These are phyloP conservation scores for Suhomyces xylopsoci DNA, from an alignment of 805 yeast species.

Conservation along the genomic window DNA sequence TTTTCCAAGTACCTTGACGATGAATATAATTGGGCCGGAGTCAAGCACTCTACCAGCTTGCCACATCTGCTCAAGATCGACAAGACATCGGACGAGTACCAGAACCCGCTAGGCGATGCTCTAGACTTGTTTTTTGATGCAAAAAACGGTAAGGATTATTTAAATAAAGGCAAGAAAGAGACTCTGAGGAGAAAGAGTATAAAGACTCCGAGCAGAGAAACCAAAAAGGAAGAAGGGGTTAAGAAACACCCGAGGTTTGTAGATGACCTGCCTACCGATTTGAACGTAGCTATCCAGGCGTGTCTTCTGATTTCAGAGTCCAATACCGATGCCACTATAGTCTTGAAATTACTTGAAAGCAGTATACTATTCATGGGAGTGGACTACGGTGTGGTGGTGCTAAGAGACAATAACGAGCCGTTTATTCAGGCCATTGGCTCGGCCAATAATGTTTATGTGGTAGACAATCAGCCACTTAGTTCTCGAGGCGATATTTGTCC, in stretches of 20 bases:
- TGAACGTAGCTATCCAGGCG: conserved; percentile 36
- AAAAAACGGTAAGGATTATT: background rate
- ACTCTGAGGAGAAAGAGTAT: background rate
- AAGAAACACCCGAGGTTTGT: background rate
- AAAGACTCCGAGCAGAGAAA: background rate
- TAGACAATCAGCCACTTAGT: conserved; percentile 33
- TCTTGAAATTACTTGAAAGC: conserved; percentile 36
- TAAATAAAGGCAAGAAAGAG: background rate
- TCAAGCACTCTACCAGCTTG: conserved; percentile 4
- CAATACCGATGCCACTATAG: conserved; percentile 34
- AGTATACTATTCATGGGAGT: conserved; percentile 36
- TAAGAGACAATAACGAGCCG: conserved; percentile 20
- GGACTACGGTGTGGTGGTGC: conserved; percentile 30
- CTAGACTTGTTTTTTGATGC: background rate
- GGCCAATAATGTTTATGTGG: conserved; percentile 18
- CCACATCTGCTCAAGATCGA: background rate
- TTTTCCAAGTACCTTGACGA: conserved; percentile 25
- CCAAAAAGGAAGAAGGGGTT: background rate
- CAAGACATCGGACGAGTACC: background rate
- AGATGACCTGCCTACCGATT: background rate
- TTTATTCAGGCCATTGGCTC: conserved; percentile 28
- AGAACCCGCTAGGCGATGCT: background rate
- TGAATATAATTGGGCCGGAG: conserved; percentile 33
- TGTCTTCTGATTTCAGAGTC: conserved; percentile 51
- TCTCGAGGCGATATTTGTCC: conserved; percentile 46